Conservation (phyloP, 257 asterid species). For the Capsicum rhomboideum region DNA sequence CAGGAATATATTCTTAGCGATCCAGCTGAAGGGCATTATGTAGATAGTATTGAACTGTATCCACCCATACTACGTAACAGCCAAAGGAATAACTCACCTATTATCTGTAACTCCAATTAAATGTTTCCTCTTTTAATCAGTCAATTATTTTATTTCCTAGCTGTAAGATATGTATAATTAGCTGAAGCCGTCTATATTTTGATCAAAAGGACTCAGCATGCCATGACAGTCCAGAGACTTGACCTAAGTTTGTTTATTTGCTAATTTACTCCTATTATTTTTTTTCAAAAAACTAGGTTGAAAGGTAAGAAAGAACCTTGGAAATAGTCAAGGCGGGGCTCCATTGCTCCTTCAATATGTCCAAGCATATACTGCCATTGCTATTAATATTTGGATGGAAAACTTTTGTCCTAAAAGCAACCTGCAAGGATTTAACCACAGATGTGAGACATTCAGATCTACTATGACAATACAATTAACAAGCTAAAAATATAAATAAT, state of each 20-base stretch:
- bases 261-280: not conserved
- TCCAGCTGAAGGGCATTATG: not conserved
- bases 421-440: constrained; percentile 9
- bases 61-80: not conserved
- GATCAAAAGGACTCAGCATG: not conserved
- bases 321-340: constrained; percentile 24
- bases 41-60: not conserved
- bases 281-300: not conserved
- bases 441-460: not conserved
- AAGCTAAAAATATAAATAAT: not conserved
- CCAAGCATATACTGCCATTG: constrained; percentile 22
- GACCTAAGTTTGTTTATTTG: not conserved
- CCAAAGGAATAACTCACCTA: not conserved
- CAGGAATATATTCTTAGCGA: not conserved
- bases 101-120: not conserved
- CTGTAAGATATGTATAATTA: not conserved
- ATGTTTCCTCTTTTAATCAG: not conserved
- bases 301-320: constrained; percentile 4
- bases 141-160: not conserved
- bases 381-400: constrained; percentile 24
- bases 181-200: not conserved
- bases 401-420: constrained; percentile 16
- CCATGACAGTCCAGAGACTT: not conserved
- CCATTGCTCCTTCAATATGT: constrained; percentile 26
- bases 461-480: not conserved